Evolutionary conservation across 1,139 yeast species (phyloP).

Genomic region (Kodamaea suecica): DNA sequence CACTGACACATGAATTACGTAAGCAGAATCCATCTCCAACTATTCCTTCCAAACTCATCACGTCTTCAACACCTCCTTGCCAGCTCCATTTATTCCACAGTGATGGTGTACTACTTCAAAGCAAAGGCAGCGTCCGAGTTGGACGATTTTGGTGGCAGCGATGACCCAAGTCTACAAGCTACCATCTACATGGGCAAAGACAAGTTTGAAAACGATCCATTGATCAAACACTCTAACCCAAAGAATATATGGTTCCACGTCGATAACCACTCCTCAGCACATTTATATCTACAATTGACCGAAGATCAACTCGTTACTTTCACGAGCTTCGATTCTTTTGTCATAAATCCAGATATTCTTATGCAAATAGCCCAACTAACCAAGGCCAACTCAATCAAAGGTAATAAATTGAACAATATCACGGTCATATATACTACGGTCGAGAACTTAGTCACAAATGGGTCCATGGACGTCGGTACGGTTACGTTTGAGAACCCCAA

Average conservation of each 20-base stretch:
- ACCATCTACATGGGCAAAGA: constrained; percentile 71
- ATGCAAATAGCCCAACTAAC: constrained; percentile 71
- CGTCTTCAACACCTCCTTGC: too few relatives aligned
- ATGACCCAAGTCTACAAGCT: constrained; percentile 21
- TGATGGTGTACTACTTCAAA: constrained; percentile 64
- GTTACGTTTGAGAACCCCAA: constrained; percentile 65
- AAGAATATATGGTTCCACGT: constrained; percentile 84
- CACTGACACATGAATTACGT: too few relatives aligned
- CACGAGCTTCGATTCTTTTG: constrained; percentile 30
- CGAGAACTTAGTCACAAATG: constrained; percentile 65
- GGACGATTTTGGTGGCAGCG: constrained; percentile 29
- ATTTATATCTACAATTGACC: constrained; percentile 63
- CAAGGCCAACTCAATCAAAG: constrained; percentile 77
- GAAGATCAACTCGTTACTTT: constrained; percentile 33
- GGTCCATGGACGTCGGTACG: constrained; percentile 81
- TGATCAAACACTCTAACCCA: constrained; percentile 67
- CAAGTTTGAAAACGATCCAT: constrained; percentile 70
- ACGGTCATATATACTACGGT: constrained; percentile 77
- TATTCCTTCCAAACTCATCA: too few relatives aligned
- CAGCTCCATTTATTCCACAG: too few relatives aligned
- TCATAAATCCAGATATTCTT: constrained; percentile 51
- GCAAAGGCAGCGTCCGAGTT: constrained; percentile 26
- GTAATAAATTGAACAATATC: constrained; percentile 67
- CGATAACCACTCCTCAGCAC: constrained; percentile 77
- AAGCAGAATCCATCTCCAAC: too few relatives aligned